Evolutionary conservation across 2,329 filamentous ascomycete species (phyloP), one percentile per base, ranked within the genome.

Genomic region (Pezicula neosporulosa): DNA sequence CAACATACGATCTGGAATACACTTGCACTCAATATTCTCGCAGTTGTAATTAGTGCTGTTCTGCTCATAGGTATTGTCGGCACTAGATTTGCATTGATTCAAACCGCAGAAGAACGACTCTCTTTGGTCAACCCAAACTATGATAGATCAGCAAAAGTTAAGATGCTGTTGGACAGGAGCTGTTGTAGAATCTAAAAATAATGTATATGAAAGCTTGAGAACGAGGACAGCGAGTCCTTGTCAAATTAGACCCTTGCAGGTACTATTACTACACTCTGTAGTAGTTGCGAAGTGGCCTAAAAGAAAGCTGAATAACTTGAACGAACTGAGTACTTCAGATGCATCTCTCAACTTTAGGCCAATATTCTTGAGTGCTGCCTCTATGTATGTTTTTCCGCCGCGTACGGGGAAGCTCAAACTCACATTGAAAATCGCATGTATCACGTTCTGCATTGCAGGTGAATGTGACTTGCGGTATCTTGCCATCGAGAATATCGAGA

Each of bases 61-160:
- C 62, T 82, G 81, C 48, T 81, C 74, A 33, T 85, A 80, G 49
- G 82, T 79, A 53, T 85, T 86, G 51, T 88, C 80, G 66, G 87
- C 83, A 47, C 72, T 79, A 63, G 89, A 94, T 15, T 81, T 72
- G 73, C 94, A 99, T 15, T 86, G 86, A 63, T 90, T 83, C 52
- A 99, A 77, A 56, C 87, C 85, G 73, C 95, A 99, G 71, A 96
- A 99, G 76, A 99, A 99, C 1, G 94, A 97, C 72, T 99, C 94
- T 56, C 82, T 78, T 60, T 93, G 82, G 61, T 95, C 92, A 44
- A 99, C 90, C 93, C 94, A 99, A 72, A 99, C 88, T 92, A 60
- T 46, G 33, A 5, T 19, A 52, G 28, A 56, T 73, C 53, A 48
- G 42, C 42, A 16, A n/a, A 28, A 15, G 6, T 60, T 43, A 56